Evolutionary conservation across 352 stramenopile genomes (phyloP).

Genomic region (Phytopythium mirpurense): DNA sequence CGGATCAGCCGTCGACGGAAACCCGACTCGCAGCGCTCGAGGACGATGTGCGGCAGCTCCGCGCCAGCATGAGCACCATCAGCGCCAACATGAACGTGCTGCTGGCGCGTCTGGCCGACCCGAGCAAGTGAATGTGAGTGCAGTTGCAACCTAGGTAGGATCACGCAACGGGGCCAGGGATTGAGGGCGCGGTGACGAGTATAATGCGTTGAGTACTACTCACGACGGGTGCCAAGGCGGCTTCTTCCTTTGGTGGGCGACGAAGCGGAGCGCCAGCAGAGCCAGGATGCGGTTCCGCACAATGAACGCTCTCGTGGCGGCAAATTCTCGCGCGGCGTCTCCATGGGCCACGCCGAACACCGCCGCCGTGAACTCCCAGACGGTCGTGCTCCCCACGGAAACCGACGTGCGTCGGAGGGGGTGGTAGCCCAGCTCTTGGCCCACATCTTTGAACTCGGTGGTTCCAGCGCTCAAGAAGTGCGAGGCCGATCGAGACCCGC

Average conservation of each 20-base stretch:
- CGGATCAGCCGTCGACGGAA: background rate
- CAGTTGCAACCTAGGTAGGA: background rate
- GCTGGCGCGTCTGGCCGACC: slow-evolving; percentile 3
- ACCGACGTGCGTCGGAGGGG: slow-evolving; percentile 14
- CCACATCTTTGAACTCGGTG: slow-evolving; percentile 9
- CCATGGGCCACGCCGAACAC: slow-evolving; percentile 18
- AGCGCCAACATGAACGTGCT: slow-evolving; percentile 8
- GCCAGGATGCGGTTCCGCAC: slow-evolving; percentile 24
- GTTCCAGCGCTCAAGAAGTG: slow-evolving; percentile 5
- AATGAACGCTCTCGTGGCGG: slow-evolving; percentile 20
- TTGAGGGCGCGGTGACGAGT: background rate
- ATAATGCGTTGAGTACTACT: background rate
- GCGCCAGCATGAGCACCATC: slow-evolving; percentile 6
- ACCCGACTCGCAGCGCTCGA: slow-evolving; percentile 8
- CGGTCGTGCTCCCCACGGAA: slow-evolving; percentile 19
- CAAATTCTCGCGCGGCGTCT: slow-evolving; percentile 16
- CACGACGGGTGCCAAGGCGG: background rate
- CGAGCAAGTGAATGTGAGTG: background rate
- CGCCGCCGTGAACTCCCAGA: slow-evolving; percentile 20
- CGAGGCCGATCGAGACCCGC: too few relatives aligned
- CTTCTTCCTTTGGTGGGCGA: slow-evolving; percentile 25
- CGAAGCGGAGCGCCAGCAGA: slow-evolving; percentile 18
- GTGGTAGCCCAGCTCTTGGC: slow-evolving; percentile 19
- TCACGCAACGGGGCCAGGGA: background rate
- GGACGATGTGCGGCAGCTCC: slow-evolving; percentile 3